These are phyloP conservation scores for Lactarius quietus DNA, from an alignment of 768 basidiomycete genomes.

Conservation along the genomic window DNA sequence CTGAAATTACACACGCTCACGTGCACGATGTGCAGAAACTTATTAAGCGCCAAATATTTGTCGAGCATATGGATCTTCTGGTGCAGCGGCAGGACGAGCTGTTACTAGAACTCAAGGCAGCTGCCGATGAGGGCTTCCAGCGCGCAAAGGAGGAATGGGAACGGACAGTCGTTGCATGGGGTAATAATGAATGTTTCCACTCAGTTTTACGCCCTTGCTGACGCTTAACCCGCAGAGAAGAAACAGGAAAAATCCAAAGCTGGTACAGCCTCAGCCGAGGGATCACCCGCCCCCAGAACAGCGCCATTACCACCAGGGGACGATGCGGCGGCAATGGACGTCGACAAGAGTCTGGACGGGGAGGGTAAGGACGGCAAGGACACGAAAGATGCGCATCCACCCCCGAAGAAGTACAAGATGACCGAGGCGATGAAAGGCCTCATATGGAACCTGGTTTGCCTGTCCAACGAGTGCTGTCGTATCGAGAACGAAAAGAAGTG, in stretches of 20 bases:
- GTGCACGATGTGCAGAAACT: slow-evolving; percentile 60
- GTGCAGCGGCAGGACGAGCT: slow-evolving; percentile 65
- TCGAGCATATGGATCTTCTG: slow-evolving; percentile 64
- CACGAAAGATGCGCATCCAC: slow-evolving; percentile 49
- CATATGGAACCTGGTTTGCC: slow-evolving; percentile 75
- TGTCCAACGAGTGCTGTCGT: slow-evolving; percentile 82
- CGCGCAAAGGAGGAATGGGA: slow-evolving; percentile 78
- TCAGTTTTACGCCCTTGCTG: neutral
- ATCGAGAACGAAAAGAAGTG: slow-evolving; percentile 65
- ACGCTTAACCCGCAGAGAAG: slow-evolving; percentile 41
- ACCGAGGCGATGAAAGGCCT: slow-evolving; percentile 77
- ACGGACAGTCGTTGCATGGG: slow-evolving; percentile 64
- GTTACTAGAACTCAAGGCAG: slow-evolving; percentile 54
- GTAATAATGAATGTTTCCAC: slow-evolving; percentile 34
- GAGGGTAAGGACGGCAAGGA: slow-evolving; percentile 36
- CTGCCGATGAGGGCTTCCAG: slow-evolving; percentile 62
- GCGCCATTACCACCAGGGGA: slow-evolving; percentile 27
- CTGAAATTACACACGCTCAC: neutral
- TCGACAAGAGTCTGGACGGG: slow-evolving; percentile 31
- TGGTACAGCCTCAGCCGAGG: slow-evolving; percentile 29
- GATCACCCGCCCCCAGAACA: slow-evolving; percentile 31
- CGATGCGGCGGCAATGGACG: slow-evolving; percentile 26
- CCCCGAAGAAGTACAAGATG: slow-evolving; percentile 71
- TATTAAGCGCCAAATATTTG: slow-evolving; percentile 84
- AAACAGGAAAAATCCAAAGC: slow-evolving; percentile 36